A percentile compares a stretch with the other conserved stretches of the same genome.
These are phyloP conservation scores for Nannochloris sp. DNA, from an alignment of 139 green algal species.

Conservation along the genomic window DNA sequence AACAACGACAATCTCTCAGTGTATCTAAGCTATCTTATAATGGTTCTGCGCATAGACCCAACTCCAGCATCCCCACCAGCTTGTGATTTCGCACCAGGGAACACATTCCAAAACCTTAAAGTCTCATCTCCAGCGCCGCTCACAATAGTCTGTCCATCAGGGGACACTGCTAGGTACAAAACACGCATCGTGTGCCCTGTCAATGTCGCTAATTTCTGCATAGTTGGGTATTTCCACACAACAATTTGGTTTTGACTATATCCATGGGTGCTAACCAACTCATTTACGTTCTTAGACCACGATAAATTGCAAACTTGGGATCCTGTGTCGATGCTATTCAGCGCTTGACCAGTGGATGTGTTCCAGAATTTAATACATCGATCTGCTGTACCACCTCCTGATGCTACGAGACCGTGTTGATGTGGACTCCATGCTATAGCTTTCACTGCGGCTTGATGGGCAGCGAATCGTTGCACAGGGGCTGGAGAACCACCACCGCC, in stretches of 20 bases:
- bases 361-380: slow-evolving; percentile 96
- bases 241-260: slow-evolving; percentile 95
- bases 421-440: slow-evolving; percentile 96
- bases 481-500: not conserved
- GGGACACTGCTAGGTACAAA: slow-evolving; percentile 89
- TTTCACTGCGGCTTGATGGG: slow-evolving; percentile 83
- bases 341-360: slow-evolving; percentile 59
- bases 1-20: too few relatives aligned
- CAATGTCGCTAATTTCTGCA: slow-evolving; percentile 85
- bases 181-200: slow-evolving; percentile 90
- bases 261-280: slow-evolving; percentile 95
- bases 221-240: slow-evolving; percentile 65
- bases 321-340: slow-evolving; percentile 87
- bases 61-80: slow-evolving; percentile 29
- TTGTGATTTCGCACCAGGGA: slow-evolving; percentile 57
- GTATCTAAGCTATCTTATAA: slow-evolving; percentile 44
- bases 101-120: slow-evolving; percentile 94
- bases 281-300: slow-evolving; percentile 95
- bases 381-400: slow-evolving; percentile 92
- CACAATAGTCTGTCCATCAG: slow-evolving; percentile 96
- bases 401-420: slow-evolving; percentile 90
- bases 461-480: slow-evolving; percentile 41
- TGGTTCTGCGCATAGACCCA: slow-evolving; percentile 50
- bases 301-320: slow-evolving; percentile 93
- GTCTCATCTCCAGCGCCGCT: slow-evolving; percentile 89